Percentiles rank a stretch among this genome's conserved stretches.
Evolutionary conservation across 176 grass and related monocot genomes (phyloP).

Genomic region (Musa troglodytarum): DNA sequence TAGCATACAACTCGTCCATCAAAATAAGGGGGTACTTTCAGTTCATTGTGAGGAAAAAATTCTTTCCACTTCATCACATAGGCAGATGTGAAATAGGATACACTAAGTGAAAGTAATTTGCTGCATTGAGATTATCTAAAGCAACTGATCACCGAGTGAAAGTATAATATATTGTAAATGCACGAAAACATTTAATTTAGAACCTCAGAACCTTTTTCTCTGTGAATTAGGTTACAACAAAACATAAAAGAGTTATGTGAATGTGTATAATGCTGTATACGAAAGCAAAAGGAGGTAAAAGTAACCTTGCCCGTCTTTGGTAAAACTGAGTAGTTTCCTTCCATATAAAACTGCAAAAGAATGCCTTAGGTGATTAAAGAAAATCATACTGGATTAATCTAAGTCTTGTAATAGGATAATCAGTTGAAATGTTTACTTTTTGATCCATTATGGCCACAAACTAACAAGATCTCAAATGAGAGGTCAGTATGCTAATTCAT

Average conservation of each 20-base stretch:
- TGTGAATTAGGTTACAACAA: neutral
- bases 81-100: constrained; percentile 63
- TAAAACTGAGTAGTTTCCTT: constrained; percentile 70
- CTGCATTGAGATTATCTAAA: constrained; percentile 34
- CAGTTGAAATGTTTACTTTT: neutral
- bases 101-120: constrained; percentile 55
- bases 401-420: neutral
- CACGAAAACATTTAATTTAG: neutral
- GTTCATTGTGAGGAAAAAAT: constrained; percentile 56
- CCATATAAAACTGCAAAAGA: constrained; percentile 67
- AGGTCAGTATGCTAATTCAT: neutral
- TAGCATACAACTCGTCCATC: constrained; percentile 74
- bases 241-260: neutral
- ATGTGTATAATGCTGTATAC: neutral
- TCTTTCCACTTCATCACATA: constrained; percentile 72
- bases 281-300: neutral
- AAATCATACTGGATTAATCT: neutral
- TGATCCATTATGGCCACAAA: neutral
- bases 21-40: constrained; percentile 68
- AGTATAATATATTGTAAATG: neutral
- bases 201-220: neutral
- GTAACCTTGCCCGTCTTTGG: constrained; percentile 57
- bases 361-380: neutral
- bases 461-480: neutral
- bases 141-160: constrained; percentile 10